phyloP scores from a whole-genome alignment of 2,329 filamentous ascomycete genomes.

The Macrophomina phaseolina region DNA sequence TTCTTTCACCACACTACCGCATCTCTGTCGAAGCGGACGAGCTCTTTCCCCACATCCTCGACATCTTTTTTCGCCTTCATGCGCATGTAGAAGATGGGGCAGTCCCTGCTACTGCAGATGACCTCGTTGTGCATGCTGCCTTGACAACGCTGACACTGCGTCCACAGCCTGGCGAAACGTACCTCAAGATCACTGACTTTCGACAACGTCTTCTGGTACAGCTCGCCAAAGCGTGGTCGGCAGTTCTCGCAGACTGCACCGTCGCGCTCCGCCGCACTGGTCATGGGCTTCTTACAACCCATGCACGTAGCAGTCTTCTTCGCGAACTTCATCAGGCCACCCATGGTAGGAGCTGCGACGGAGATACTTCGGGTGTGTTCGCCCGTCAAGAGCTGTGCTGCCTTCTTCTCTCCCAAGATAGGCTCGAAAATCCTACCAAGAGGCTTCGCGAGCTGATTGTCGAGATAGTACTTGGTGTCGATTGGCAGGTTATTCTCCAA shows the following conservation, averaged over 20 bases:
- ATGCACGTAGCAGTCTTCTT: slow-evolving; percentile 99
- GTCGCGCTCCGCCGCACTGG: slow-evolving; percentile 75
- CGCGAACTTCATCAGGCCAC: slow-evolving; percentile 96
- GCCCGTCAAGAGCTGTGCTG: slow-evolving; percentile 82
- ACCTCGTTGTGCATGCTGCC: slow-evolving; percentile 98
- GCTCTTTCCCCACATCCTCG: slow-evolving; percentile 89
- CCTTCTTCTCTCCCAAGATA: slow-evolving; percentile 92
- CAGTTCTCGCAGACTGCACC: slow-evolving; percentile 92
- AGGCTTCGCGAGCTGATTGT: slow-evolving; percentile 97
- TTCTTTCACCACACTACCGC: slow-evolving; percentile 66
- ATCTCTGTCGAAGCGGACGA: slow-evolving; percentile 88
- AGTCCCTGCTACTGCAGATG: slow-evolving; percentile 94
- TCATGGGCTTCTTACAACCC: slow-evolving; percentile 97
- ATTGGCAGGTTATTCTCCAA: slow-evolving; percentile 97
- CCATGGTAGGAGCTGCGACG: slow-evolving; percentile 87
- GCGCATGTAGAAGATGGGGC: slow-evolving; percentile 99
- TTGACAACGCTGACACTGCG: slow-evolving; percentile 96
- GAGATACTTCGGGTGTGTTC: slow-evolving; percentile 95
- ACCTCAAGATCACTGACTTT: slow-evolving; percentile 93
- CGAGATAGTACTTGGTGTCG: slow-evolving; percentile 97
- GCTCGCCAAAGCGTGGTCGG: slow-evolving; percentile 81
- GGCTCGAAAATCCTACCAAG: slow-evolving; percentile 96
- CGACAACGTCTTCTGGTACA: slow-evolving; percentile 89
- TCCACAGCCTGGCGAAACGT: slow-evolving; percentile 91
- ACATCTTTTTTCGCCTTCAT: slow-evolving; percentile 99